A percentile compares a stretch with the other conserved stretches of the same genome.
Conservation (phyloP, 2,329 filamentous ascomycete species). For the Alternaria triticina region DNA sequence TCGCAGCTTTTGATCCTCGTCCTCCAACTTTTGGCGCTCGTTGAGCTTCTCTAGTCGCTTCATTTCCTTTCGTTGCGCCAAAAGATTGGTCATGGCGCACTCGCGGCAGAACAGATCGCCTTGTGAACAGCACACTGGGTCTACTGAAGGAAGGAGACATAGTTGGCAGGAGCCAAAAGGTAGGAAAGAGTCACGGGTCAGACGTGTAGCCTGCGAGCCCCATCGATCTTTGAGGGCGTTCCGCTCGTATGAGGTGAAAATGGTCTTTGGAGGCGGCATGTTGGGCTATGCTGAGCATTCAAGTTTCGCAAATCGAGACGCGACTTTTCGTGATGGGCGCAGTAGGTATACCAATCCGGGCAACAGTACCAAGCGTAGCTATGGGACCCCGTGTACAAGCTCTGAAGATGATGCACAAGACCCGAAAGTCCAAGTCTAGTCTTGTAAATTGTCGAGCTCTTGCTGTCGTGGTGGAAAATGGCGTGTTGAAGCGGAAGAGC, state of each 20-base stretch:
- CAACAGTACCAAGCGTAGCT: neutral
- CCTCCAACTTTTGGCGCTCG: conserved; percentile 67
- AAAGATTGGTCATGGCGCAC: conserved; percentile 88
- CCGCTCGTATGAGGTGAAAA: conserved; percentile 94
- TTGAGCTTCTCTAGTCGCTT: conserved; percentile 75
- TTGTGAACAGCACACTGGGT: conserved; percentile 77
- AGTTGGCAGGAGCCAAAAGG: conserved; percentile 88
- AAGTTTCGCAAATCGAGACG: neutral
- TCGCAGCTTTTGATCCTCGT: conserved; percentile 64
- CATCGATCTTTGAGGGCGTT: conserved; percentile 80
- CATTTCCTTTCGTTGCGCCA: conserved; percentile 90
- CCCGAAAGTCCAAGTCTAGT: neutral
- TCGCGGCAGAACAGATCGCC: conserved; percentile 96
- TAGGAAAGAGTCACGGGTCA: conserved; percentile 89
- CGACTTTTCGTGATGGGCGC: conserved; percentile 1
- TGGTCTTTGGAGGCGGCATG: conserved; percentile 51
- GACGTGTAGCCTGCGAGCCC: conserved; percentile 81
- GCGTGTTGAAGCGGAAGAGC: conserved; percentile 1
- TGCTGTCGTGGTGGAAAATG: neutral
- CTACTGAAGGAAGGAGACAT: conserved; percentile 79
- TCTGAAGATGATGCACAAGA: neutral
- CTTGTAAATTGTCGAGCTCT: neutral
- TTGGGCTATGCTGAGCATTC: neutral
- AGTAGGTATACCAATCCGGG: neutral
- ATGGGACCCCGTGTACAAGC: neutral